Percentiles rank a stretch among this genome's conserved stretches.
These are phyloP conservation scores for Pulveroboletus sp. DNA, from an alignment of 768 basidiomycete genomes.

Conservation along the genomic window DNA sequence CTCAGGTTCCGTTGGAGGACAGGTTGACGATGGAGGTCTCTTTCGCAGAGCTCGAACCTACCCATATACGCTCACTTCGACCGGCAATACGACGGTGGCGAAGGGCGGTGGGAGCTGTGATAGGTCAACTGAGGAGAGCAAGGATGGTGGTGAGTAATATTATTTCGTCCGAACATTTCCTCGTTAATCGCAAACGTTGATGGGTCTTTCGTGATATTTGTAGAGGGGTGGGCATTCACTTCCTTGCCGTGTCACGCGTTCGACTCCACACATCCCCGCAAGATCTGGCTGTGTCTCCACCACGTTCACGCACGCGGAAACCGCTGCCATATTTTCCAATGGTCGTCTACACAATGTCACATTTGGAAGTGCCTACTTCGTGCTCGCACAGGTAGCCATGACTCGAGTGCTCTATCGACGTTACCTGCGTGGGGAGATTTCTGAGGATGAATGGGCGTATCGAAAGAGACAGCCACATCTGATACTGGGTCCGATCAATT, in stretches of 20 bases:
- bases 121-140: constrained; percentile 30
- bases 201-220: constrained; percentile 15
- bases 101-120: constrained; percentile 36
- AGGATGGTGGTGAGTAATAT: constrained; percentile 33
- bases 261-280: constrained; percentile 36
- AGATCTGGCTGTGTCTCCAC: constrained; percentile 23
- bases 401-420: constrained; percentile 46
- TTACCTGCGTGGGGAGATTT: constrained; percentile 45
- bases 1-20: constrained; percentile 29
- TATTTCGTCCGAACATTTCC: not conserved
- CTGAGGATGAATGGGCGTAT: constrained; percentile 48
- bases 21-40: constrained; percentile 40
- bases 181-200: not conserved
- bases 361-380: constrained; percentile 46
- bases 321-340: constrained; percentile 28
- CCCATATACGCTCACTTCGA: constrained; percentile 24
- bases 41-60: constrained; percentile 36
- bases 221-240: constrained; percentile 51
- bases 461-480: constrained; percentile 46
- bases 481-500: constrained; percentile 45
- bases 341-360: constrained; percentile 44
- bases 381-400: constrained; percentile 49
- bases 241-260: constrained; percentile 37
- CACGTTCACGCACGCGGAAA: constrained; percentile 30
- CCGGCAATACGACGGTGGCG: constrained; percentile 42